These are phyloP conservation scores for Wickerhamomyces chaumierensis DNA, from an alignment of 805 yeast species.

Conservation along the genomic window DNA sequence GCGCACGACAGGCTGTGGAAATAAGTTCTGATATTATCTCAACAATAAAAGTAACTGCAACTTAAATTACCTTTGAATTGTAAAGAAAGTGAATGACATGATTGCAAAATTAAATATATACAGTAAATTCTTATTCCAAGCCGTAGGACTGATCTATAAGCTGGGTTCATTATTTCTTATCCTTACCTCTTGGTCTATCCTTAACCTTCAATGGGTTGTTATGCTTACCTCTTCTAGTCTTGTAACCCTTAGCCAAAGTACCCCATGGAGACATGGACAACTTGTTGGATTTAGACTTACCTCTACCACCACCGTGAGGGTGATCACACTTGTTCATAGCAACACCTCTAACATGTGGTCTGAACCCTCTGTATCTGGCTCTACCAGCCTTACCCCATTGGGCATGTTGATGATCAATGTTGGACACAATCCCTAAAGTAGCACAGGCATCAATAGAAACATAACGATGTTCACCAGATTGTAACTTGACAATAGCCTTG, in stretches of 20 bases:
- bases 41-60: too few species aligned
- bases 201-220: slow-evolving; percentile 75
- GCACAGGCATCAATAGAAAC: slow-evolving; percentile 83
- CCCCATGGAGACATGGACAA: slow-evolving; percentile 97
- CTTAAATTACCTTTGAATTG: too few species aligned
- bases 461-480: slow-evolving; percentile 90
- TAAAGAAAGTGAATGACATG: too few species aligned
- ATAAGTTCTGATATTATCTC: too few species aligned
- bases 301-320: slow-evolving; percentile 99
- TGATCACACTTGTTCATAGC: slow-evolving; percentile 97
- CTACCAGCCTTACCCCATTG: slow-evolving; percentile 96
- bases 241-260: slow-evolving; percentile 79
- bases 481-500: slow-evolving; percentile 70
- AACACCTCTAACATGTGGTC: slow-evolving; percentile 95
- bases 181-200: slow-evolving; percentile 82
- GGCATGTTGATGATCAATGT: slow-evolving; percentile 82
- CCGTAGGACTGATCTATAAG: too few species aligned
- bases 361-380: slow-evolving; percentile 79
- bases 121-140: too few species aligned
- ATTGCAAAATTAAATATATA: too few species aligned
- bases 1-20: too few species aligned
- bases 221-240: slow-evolving; percentile 86
- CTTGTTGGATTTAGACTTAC: slow-evolving; percentile 95
- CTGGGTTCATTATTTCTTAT: not conserved
- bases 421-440: slow-evolving; percentile 86